Evolutionary conservation across 345 rosid genomes (phyloP).

Genomic region (Lagerstroemia speciosa): DNA sequence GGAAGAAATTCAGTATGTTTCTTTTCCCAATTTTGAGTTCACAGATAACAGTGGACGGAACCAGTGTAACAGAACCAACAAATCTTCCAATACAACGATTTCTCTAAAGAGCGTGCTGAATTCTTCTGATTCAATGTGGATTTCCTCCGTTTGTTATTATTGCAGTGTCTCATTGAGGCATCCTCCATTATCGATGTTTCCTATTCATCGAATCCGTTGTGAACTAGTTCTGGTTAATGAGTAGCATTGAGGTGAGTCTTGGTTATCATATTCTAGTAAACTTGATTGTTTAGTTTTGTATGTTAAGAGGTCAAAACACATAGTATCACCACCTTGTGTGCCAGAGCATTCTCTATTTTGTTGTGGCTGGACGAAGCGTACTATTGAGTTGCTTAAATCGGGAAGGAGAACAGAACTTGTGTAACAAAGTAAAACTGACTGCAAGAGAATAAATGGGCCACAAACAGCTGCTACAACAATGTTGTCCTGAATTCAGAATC

Average conservation of each 20-base stretch:
- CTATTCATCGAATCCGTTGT: background rate
- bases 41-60: background rate
- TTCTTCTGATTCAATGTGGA: background rate
- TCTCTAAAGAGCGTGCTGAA: background rate
- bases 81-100: background rate
- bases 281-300: no score
- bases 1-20: background rate
- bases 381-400: no score
- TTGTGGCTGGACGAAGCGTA: background rate
- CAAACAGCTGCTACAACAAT: background rate
- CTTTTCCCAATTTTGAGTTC: conserved; percentile 5
- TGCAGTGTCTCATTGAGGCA: background rate
- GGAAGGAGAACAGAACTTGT: background rate
- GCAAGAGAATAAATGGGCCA: background rate
- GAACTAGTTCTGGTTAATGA: background rate
- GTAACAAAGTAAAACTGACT: background rate
- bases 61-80: background rate
- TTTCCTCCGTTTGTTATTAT: background rate
- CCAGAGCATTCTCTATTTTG: background rate
- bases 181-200: background rate
- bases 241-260: background rate
- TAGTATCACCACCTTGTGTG: background rate
- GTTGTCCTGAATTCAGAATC: background rate
- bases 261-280: background rate
- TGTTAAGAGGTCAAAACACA: background rate